phyloP scores from a whole-genome alignment of 495 filamentous ascomycete genomes.

The Podospora pseudoanserina region DNA sequence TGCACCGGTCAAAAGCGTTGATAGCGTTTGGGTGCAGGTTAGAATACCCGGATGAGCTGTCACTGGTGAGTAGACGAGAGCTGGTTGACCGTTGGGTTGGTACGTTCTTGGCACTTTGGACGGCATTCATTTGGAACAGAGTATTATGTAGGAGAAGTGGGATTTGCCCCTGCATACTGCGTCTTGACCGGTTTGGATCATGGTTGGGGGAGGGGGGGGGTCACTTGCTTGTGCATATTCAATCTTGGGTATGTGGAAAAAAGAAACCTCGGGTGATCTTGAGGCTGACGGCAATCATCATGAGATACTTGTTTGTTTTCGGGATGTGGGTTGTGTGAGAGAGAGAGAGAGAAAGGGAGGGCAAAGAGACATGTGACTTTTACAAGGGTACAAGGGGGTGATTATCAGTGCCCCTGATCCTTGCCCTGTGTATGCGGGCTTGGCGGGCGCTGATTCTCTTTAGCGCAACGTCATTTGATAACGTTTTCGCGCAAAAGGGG shows the following conservation, averaged over 20 bases:
- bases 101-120: not conserved
- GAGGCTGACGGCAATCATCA: not conserved
- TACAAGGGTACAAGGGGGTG: not conserved
- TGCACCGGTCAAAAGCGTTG: not conserved
- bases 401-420: not conserved
- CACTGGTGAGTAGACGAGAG: not conserved
- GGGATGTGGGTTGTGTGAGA: not conserved
- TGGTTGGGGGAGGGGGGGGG: no score
- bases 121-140: not conserved
- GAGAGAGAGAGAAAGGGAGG: not conserved
- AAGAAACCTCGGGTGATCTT: not conserved
- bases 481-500: not conserved
- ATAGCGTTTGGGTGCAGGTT: not conserved
- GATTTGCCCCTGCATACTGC: conserved; percentile 1
- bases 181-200: not conserved
- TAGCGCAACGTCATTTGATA: not conserved
- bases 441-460: not conserved
- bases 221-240: no score
- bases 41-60: not conserved
- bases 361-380: not conserved
- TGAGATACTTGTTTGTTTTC: no score
- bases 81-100: not conserved
- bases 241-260: not conserved
- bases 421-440: not conserved
- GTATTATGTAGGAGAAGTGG: not conserved